Percentiles rank a stretch among this genome's conserved stretches.
Evolutionary conservation across 1,139 yeast genomes (phyloP).

Genomic region (Yamadazyma triangularis): DNA sequence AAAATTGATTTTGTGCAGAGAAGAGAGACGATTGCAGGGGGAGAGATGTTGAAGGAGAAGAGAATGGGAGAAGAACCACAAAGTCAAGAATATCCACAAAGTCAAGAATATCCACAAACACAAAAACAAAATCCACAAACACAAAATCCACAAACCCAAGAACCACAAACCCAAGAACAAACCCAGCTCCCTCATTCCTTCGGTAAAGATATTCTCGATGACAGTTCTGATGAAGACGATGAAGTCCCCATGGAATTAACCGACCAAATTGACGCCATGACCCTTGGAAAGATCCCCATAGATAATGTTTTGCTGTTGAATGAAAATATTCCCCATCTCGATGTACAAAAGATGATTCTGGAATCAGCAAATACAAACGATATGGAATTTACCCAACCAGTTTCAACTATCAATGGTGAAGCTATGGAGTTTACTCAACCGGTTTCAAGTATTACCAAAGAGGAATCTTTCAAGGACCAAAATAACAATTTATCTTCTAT

Average conservation of each 20-base stretch:
- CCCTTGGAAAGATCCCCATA: not conserved
- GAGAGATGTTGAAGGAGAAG: no score
- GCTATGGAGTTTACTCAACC: slow-evolving; percentile 10
- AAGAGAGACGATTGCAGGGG: slow-evolving; percentile 11
- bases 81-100: not conserved
- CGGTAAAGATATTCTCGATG: slow-evolving; percentile 14
- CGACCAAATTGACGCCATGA: slow-evolving; percentile 1
- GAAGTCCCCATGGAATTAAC: slow-evolving; percentile 8
- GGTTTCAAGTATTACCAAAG: no score
- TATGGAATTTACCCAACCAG: slow-evolving; percentile 14
- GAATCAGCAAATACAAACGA: slow-evolving; percentile 3
- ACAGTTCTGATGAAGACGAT: slow-evolving; percentile 17
- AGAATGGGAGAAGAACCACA: not conserved
- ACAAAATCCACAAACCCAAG: no score
- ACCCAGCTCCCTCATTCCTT: no score
- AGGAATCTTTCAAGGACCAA: no score
- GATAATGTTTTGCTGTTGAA: not conserved
- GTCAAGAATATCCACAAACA: not conserved
- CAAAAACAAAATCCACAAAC: not conserved
- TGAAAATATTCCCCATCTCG: no score
- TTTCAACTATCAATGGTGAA: slow-evolving; percentile 2
- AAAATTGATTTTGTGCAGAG: slow-evolving; percentile 50
- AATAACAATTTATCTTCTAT: no score
- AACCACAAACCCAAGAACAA: no score
- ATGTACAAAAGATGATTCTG: not conserved